These are phyloP conservation scores for Pichia eremophila DNA, from an alignment of 805 yeast species.

Conservation along the genomic window DNA sequence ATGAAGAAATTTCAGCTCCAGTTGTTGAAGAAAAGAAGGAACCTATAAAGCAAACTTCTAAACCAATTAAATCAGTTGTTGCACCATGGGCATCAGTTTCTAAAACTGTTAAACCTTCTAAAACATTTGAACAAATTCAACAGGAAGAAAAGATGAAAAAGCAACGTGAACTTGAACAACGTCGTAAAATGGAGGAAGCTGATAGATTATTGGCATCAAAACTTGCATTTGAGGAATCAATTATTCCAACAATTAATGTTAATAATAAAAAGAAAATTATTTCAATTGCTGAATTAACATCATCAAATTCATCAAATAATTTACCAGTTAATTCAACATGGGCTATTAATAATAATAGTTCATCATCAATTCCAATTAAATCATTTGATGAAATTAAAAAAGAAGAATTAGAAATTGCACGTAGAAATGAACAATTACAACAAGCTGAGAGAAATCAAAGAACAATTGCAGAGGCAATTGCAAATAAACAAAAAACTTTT, in stretches of 20 bases:
- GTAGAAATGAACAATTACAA: slow-evolving; percentile 15
- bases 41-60: not conserved
- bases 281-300: not conserved
- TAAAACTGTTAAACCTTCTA: slow-evolving; percentile 26
- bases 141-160: slow-evolving; percentile 36
- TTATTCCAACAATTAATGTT: not conserved
- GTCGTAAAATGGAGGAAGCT: slow-evolving; percentile 16
- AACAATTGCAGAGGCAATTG: slow-evolving; percentile 18
- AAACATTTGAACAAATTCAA: slow-evolving; percentile 55
- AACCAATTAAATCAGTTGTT: not conserved
- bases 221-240: slow-evolving; percentile 13
- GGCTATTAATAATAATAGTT: slow-evolving; percentile 27
- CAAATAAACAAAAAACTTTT: slow-evolving; percentile 4
- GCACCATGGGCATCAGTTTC: slow-evolving; percentile 30
- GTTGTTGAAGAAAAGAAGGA: not conserved
- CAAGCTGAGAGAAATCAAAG: slow-evolving; percentile 14
- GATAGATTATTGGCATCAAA: slow-evolving; percentile 17
- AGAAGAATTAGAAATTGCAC: slow-evolving; percentile 35
- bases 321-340: slow-evolving; percentile 38
- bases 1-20: not conserved
- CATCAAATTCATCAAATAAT: slow-evolving; percentile 10
- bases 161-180: slow-evolving; percentile 10
- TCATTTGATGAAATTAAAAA: slow-evolving; percentile 54
- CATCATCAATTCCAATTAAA: slow-evolving; percentile 23
- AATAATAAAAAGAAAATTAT: slow-evolving; percentile 5